phyloP scores from a whole-genome alignment of 1,284 basidiomycete genomes.

The Rhodotorula sp. region DNA sequence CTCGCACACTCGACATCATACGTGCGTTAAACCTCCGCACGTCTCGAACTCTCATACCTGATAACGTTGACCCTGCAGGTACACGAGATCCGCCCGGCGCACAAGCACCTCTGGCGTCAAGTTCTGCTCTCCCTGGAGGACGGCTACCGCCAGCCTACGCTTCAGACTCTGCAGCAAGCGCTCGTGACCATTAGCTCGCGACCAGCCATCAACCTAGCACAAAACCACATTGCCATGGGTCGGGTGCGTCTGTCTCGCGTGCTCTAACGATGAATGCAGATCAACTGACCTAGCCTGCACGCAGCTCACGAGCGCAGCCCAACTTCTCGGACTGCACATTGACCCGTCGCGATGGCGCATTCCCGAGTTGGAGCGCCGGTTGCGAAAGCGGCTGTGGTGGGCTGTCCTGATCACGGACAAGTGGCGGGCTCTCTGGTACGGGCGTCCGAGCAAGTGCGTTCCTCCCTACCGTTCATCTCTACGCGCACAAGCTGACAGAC shows the following conservation, averaged over 20 bases:
- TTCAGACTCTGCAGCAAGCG: slow-evolving; percentile 47
- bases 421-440: slow-evolving; percentile 46
- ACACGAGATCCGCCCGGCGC: slow-evolving; percentile 42
- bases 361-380: not conserved
- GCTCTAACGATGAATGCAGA: too few relatives aligned
- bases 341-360: slow-evolving; percentile 10
- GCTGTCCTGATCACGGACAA: slow-evolving; percentile 42
- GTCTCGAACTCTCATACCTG: accelerated
- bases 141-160: slow-evolving; percentile 48
- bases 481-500: not conserved
- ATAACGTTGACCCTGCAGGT: not conserved
- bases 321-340: slow-evolving; percentile 13
- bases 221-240: slow-evolving; percentile 41
- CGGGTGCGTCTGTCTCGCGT: not conserved
- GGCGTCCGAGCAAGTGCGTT: slow-evolving; percentile 47
- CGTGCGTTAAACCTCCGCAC: not conserved
- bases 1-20: slow-evolving; percentile 20
- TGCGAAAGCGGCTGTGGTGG: slow-evolving; percentile 17
- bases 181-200: slow-evolving; percentile 44
- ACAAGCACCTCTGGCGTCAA: slow-evolving; percentile 22
- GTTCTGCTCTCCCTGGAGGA: slow-evolving; percentile 45
- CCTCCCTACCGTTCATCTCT: too few relatives aligned
- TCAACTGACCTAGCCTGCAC: not conserved
- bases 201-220: slow-evolving; percentile 46
- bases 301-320: slow-evolving; percentile 9